Evolutionary conservation across 257 asterid species (phyloP), one percentile per base, ranked within the genome.

Genomic region (Solanum dulcamara): DNA sequence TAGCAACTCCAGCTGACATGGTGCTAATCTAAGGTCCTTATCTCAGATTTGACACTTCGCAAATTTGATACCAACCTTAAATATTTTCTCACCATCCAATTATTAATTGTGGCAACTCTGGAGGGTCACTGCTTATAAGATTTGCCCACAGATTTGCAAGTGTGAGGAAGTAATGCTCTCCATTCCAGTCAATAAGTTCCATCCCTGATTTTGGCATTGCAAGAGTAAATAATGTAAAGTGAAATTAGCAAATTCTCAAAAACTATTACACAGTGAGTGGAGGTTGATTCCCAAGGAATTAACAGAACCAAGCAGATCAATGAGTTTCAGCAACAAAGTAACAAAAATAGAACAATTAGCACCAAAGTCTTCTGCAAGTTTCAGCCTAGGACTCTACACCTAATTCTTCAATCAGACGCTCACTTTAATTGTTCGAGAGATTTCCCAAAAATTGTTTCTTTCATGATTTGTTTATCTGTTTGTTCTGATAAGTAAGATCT

Each of bases 81-180:
- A 48, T 48, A 79, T 48, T 60, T 75, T 37, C 57, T 88, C 81
- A 81, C 87, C 86, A 82, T 60, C 90, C 89, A 51, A 88, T 81
- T 84, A 67, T 85, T 38, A 91, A 80, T 86, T 72, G 91, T 0
- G 94, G 97, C 87, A 92, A 84, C 50, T 86, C 83, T 20, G 98
- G 98, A 88, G 93, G 93, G 82, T 88, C 85, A 35, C 46, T 30
- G 86, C 93, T 93, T 42, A 95, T 85, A 85, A 92, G 87, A 88
- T 95, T 93, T 70, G 89, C 92, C 93, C 94, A 92, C 82, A 95
- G 85, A 88, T 95, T 95, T 81, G 96, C 98, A 38, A 95, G 91
- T 79, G 92, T 90, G 80, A 93, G 88, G 85, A 93, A 90, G 86
- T 90, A 93, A 51, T 85, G 89, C 50, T 90, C 91, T 28, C 89